These are phyloP conservation scores for Polymyxa betae DNA, from an alignment of 208 protist genomes.

Conservation along the genomic window DNA sequence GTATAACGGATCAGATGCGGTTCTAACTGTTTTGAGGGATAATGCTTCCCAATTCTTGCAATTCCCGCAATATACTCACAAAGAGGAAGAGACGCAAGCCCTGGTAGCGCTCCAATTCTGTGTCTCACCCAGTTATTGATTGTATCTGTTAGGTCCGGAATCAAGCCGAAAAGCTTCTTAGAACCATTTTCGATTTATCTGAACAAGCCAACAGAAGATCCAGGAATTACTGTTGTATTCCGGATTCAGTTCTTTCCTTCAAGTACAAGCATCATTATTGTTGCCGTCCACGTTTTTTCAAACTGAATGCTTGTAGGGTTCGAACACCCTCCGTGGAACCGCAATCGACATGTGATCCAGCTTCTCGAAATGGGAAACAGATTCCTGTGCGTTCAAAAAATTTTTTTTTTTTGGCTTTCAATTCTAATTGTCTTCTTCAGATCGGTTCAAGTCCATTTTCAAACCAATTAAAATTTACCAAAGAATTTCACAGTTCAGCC, in stretches of 20 bases:
- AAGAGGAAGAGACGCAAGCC: constrained; percentile 24
- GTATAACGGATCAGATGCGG: constrained; percentile 22
- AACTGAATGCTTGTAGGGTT: background rate
- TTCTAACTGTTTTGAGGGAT: background rate
- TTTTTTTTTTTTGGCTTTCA: too few species aligned
- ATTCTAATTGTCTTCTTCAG: too few species aligned
- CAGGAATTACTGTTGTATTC: background rate
- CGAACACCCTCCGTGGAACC: background rate
- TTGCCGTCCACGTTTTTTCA: background rate
- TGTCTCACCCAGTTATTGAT: background rate
- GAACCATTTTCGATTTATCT: background rate
- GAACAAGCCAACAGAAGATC: background rate
- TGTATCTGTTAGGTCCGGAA: constrained; percentile 24
- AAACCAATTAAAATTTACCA: background rate
- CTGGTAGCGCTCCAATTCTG: background rate
- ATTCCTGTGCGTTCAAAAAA: too few species aligned
- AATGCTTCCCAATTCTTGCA: background rate
- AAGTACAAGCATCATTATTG: background rate
- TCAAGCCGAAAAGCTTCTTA: background rate
- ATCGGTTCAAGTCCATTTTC: too few species aligned
- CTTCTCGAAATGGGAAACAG: background rate
- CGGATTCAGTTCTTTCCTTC: background rate
- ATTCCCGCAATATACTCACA: constrained; percentile 33
- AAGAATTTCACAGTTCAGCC: background rate
- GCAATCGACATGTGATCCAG: background rate